phyloP scores from a whole-genome alignment of 2,329 filamentous ascomycete genomes.

The Bisporella sp. region DNA sequence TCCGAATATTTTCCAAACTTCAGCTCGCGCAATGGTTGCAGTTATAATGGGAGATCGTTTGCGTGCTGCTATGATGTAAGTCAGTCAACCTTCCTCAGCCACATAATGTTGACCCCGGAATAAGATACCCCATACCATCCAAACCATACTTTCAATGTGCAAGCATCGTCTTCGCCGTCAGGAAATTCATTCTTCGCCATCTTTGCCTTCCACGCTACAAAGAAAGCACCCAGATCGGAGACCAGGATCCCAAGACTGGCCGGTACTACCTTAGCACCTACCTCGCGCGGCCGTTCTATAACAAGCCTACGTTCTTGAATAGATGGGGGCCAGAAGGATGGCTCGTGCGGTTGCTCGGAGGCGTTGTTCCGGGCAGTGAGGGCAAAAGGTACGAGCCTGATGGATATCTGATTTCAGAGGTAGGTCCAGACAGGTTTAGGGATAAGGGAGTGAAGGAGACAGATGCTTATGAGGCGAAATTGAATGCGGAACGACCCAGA shows the following conservation, averaged over 20 bases:
- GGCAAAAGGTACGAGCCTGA: constrained; percentile 35
- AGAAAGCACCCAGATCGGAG: constrained; percentile 33
- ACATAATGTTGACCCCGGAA: neutral
- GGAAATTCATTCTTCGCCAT: constrained; percentile 50
- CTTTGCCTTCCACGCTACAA: constrained; percentile 51
- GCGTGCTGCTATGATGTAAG: constrained; percentile 58
- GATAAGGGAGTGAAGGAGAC: constrained; percentile 44
- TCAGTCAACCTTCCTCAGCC: constrained; percentile 2
- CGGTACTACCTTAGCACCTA: constrained; percentile 45
- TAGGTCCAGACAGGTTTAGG: constrained; percentile 53
- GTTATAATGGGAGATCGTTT: constrained; percentile 59
- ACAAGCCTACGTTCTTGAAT: constrained; percentile 50
- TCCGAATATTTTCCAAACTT: constrained; percentile 37
- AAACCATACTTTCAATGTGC: constrained; percentile 33
- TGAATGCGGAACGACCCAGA: constrained; percentile 31
- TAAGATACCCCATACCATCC: constrained; percentile 38
- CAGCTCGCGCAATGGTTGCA: constrained; percentile 44
- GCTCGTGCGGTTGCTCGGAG: constrained; percentile 37
- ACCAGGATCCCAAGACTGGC: constrained; percentile 44
- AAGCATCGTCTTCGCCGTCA: constrained; percentile 40
- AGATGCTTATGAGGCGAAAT: constrained; percentile 31
- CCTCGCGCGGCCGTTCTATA: constrained; percentile 60
- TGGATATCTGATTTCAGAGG: constrained; percentile 49
- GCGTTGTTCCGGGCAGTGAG: constrained; percentile 37
- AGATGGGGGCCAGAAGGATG: constrained; percentile 54